Conservation (phyloP, 192 early-diverging fungal species). For the Chytriomyces sp. region DNA sequence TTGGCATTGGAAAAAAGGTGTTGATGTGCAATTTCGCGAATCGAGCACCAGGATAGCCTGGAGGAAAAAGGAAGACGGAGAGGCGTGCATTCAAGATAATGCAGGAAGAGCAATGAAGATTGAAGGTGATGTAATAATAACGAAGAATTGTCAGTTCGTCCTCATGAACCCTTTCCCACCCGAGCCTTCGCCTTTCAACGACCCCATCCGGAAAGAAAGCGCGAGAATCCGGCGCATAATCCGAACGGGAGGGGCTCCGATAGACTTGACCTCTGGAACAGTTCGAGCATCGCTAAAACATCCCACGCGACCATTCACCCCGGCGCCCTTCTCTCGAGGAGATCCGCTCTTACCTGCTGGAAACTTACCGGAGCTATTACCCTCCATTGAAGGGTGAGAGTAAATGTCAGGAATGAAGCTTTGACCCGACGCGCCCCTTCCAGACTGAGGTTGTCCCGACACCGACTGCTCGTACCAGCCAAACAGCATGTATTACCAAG, state of each 20-base stretch:
- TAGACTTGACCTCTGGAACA: slow-evolving; percentile 3
- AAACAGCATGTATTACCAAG: neutral
- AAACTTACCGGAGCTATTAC: neutral
- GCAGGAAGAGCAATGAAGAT: neutral
- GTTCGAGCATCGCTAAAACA: slow-evolving; percentile 40
- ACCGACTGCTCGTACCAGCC: neutral
- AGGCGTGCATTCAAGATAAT: too few species aligned
- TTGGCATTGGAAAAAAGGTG: too few species aligned
- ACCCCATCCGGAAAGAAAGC: neutral
- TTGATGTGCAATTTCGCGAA: too few species aligned
- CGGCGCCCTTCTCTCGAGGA: slow-evolving; percentile 20
- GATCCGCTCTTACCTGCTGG: neutral
- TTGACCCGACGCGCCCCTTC: neutral
- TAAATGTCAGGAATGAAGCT: neutral
- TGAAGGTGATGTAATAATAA: neutral
- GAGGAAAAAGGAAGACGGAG: too few species aligned
- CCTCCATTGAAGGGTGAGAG: neutral
- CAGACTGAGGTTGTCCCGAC: neutral
- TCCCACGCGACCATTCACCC: slow-evolving; percentile 52
- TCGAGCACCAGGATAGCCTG: too few species aligned
- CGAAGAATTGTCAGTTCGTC: neutral
- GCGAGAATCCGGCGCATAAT: neutral
- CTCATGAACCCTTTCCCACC: neutral
- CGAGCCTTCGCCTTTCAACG: neutral
- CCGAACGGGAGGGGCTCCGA: neutral